Base-by-base conservation (phyloP, 495 filamentous ascomycete species). In the Copromyces sp. region DNA sequence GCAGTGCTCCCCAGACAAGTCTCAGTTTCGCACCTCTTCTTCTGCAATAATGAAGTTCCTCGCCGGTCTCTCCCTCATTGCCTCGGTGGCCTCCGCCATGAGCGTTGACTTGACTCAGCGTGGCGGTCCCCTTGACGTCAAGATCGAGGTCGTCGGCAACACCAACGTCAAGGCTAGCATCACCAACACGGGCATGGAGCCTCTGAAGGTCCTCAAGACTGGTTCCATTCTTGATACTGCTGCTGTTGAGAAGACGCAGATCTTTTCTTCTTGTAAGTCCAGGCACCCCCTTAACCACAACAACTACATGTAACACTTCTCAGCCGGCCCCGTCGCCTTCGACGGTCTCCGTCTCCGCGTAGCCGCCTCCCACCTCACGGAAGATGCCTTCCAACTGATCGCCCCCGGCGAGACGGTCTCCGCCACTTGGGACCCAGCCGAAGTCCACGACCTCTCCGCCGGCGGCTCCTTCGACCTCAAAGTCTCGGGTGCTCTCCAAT, bases 181-280 rank as follows among this genome's bases (percentile, higher is more conserved):
- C 69, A 89, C 85, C 69, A 91, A 92, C 81, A 86, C 80, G 47
- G 90, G 88, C 39, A 78, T 79, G 38, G 80, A 83, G 61, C 81
- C 83, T 65, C 78, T 92, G 39, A 89, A 87, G 73, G 79, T 91
- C 61, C 82, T 92, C 72, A 89, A 87, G 77, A 83, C 87, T 39
- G 90, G 90, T 69, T 89, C 88, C 71, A 87, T 92, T 81, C 80
- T 88, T 24, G 89, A 90, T 71, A 77, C 77, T 38, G 81, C 82
- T 9, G 84, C 89, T 0, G 86, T 90, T 7, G 84, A 91, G 82
- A 91, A 91, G 83, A 84, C 90, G 41, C 76, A 77, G 17, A 81
- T 91, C 53, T 89, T 81, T 78, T 82, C 84, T 70, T 81, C 85
- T 69, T 79, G 87, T 87, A 83, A 75, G 81, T 83, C 3, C 20